Evolutionary conservation across 1,284 basidiomycete species (phyloP), one percentile per base, ranked within the genome.

Genomic region (Boletellus dicymbophilus): DNA sequence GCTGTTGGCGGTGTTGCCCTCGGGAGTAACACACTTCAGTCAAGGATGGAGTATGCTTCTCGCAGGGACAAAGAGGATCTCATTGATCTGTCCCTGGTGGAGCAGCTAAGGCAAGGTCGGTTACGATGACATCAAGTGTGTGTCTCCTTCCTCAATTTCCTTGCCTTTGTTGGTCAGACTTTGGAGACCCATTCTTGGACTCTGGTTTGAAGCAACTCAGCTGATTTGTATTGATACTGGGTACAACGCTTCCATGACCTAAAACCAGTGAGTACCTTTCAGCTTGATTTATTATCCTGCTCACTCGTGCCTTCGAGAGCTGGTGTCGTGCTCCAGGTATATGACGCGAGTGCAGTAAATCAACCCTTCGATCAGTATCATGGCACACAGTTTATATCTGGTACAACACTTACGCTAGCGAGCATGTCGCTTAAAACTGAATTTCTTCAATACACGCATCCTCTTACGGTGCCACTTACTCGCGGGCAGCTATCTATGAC

Each of bases 121-220:
- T 54, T 10, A 26, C 15, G 3, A 25, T 38, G 20, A 15, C 5
- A 10, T 36, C 8, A 21, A 16, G 23, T 27, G 13, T 39, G 40
- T 37, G n/a, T 12, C 42, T 34, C 31, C 10, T 43, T 27, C 26
- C 45, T 48, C 27, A 41, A 30, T 26, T 9, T 38, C 30, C 22
- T 55, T 36, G 39, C 42, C 34, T 28, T 43, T 25, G 13, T 27
- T 49, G 39, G 27, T 30, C 55, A 77, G 75, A 71, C 48, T 74
- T 78, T 40, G 76, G 76, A 28, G 77, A 77, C 53, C 75, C 75
- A n/a, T 74, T 78, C 50, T 62, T 77, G 44, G 74, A 78, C 3
- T 44, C 61, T 42, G 33, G 45, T 37, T 42, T 41, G 16, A 63
- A 63, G 41, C 58, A 54, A 25, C 34, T 53, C 34, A 54, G 60